A percentile compares a stretch with the other conserved stretches of the same genome.
phyloP scores from a whole-genome alignment of 495 filamentous ascomycete species.

The Tetracladium marchalianum region DNA sequence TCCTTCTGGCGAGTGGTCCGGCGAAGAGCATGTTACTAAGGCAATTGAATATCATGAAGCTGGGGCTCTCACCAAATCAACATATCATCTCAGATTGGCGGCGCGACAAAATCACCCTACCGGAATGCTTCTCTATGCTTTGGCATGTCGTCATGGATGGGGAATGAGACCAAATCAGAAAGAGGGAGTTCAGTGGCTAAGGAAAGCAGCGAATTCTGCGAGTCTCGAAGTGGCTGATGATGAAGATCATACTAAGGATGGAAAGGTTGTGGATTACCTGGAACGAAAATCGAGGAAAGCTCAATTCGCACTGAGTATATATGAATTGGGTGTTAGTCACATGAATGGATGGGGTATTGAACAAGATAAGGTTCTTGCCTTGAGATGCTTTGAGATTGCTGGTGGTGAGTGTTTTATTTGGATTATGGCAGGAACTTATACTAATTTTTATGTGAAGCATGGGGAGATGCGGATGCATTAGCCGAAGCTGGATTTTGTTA shows the following conservation, averaged over 20 bases:
- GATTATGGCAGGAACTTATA: not conserved
- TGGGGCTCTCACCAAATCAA: constrained; percentile 79
- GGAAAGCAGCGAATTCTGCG: constrained; percentile 79
- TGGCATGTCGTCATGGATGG: constrained; percentile 97
- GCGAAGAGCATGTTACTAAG: constrained; percentile 80
- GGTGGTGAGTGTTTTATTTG: constrained; percentile 46
- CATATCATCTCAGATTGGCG: constrained; percentile 88
- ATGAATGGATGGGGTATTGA: constrained; percentile 97
- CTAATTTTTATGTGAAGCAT: constrained; percentile 37
- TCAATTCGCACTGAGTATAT: constrained; percentile 89
- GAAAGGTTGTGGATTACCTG: constrained; percentile 48
- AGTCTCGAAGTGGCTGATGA: constrained; percentile 74
- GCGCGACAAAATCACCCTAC: constrained; percentile 78
- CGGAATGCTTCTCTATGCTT: constrained; percentile 89
- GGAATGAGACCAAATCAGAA: constrained; percentile 84
- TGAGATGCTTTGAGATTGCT: constrained; percentile 94
- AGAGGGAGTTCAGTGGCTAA: constrained; percentile 85
- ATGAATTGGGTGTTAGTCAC: constrained; percentile 93
- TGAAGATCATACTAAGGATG: constrained; percentile 54
- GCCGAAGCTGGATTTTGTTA: constrained; percentile 85
- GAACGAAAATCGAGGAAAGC: constrained; percentile 73
- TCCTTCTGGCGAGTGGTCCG: constrained; percentile 30
- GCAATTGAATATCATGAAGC: constrained; percentile 82
- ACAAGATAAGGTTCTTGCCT: constrained; percentile 77
- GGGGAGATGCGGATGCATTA: constrained; percentile 95